These are phyloP conservation scores for Marsdenia floribunda DNA, from an alignment of 257 asterid species.

Conservation along the genomic window DNA sequence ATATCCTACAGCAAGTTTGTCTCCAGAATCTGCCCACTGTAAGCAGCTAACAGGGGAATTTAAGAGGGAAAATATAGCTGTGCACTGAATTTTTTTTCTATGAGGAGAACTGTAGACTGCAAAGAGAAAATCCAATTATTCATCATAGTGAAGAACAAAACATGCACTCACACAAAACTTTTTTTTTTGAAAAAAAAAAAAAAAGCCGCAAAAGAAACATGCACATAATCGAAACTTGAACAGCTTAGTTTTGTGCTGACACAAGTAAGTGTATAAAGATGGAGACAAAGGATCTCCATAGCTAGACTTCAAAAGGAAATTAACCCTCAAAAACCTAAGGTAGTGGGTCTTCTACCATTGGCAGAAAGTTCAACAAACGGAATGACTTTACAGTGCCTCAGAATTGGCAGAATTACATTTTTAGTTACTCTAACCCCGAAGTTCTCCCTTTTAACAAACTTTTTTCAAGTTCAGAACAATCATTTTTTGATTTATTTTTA, in stretches of 20 bases:
- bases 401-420: background rate
- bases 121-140: constrained; percentile 26
- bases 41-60: constrained; percentile 70
- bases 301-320: background rate
- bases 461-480: background rate
- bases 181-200: too few relatives aligned
- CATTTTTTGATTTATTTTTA: background rate
- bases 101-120: constrained; percentile 51
- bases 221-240: background rate
- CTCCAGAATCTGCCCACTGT: constrained; percentile 52
- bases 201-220: background rate
- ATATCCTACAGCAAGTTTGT: constrained; percentile 69
- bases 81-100: constrained; percentile 41
- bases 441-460: background rate
- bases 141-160: constrained; percentile 18
- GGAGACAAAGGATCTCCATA: background rate
- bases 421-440: background rate
- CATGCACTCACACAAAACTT: background rate
- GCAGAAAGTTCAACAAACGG: background rate
- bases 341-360: background rate
- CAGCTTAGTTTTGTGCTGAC: background rate
- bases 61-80: constrained; percentile 48
- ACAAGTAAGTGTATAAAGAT: background rate
- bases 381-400: background rate
- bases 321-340: background rate